These are phyloP conservation scores for Heterobasidion annosum DNA, from an alignment of 1,284 basidiomycete genomes.

Conservation along the genomic window DNA sequence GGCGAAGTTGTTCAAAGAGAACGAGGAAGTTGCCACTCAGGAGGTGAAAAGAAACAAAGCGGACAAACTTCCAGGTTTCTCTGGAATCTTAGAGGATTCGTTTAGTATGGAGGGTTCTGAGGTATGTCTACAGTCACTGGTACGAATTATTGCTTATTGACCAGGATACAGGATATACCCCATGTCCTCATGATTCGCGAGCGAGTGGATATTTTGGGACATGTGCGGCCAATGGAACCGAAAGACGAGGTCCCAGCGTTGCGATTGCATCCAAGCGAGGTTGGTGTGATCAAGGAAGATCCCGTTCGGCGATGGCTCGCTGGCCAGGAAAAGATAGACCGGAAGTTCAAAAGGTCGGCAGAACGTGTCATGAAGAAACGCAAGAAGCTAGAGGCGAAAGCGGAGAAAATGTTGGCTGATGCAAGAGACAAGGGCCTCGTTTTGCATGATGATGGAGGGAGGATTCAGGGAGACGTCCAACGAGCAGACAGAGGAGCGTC, in stretches of 20 bases:
- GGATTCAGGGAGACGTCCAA: constrained; percentile 5
- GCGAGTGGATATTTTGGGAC: constrained; percentile 73
- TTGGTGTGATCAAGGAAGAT: constrained; percentile 62
- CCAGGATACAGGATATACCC: constrained; percentile 4
- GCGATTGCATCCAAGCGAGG: constrained; percentile 44
- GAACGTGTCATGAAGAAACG: constrained; percentile 31
- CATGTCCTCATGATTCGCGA: constrained; percentile 66
- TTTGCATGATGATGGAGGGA: constrained; percentile 14
- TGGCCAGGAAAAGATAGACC: constrained; percentile 54
- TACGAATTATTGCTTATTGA: not conserved
- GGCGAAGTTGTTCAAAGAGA: constrained; percentile 21
- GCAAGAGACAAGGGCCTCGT: constrained; percentile 39
- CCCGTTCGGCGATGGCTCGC: constrained; percentile 47
- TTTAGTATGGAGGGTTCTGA: not conserved
- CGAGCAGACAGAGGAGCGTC: constrained; percentile 1
- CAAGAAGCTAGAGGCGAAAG: constrained; percentile 28
- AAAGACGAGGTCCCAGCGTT: constrained; percentile 59
- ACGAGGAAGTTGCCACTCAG: constrained; percentile 19
- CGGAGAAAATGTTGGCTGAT: constrained; percentile 30
- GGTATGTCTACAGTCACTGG: not conserved
- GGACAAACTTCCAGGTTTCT: constrained; percentile 5
- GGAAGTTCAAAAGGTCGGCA: constrained; percentile 32
- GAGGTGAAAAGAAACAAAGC: constrained; percentile 16
- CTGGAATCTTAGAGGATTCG: not conserved
- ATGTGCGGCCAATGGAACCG: constrained; percentile 73